Evolutionary conservation across 805 yeast genomes (phyloP).

Genomic region (Saturnispora silvae): DNA sequence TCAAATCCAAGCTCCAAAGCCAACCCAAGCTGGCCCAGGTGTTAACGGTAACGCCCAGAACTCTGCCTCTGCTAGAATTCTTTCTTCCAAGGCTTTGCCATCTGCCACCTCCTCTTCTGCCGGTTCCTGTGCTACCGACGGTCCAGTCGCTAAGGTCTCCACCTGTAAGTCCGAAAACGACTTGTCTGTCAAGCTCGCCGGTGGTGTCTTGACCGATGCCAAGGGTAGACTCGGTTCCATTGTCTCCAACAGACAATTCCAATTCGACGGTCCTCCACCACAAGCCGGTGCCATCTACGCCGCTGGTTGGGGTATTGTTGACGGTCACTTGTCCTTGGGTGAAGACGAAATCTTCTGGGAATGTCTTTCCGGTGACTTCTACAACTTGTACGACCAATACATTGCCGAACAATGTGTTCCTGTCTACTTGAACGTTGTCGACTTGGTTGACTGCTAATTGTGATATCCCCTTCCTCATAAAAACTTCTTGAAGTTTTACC

Average conservation of each 20-base stretch:
- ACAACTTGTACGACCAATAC: slow-evolving; percentile 44
- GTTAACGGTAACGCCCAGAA: slow-evolving; percentile 13
- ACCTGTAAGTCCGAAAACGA: slow-evolving; percentile 29
- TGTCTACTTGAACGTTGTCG: slow-evolving; percentile 34
- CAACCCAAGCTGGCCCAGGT: slow-evolving; percentile 19
- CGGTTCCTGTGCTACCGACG: slow-evolving; percentile 16
- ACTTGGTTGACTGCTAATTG: slow-evolving; percentile 28
- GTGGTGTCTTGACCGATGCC: slow-evolving; percentile 34
- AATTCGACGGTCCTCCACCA: slow-evolving; percentile 57
- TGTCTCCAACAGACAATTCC: slow-evolving; percentile 55
- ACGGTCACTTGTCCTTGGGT: slow-evolving; percentile 41
- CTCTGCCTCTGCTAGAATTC: slow-evolving; percentile 19
- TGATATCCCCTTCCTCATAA: too few relatives aligned
- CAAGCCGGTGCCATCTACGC: slow-evolving; percentile 49
- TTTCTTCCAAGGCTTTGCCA: slow-evolving; percentile 25
- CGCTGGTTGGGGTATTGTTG: slow-evolving; percentile 41
- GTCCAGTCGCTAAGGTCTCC: slow-evolving; percentile 18
- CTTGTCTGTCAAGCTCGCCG: slow-evolving; percentile 34
- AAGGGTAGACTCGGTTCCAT: slow-evolving; percentile 46
- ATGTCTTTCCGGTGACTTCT: slow-evolving; percentile 47
- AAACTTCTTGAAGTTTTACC: too few relatives aligned
- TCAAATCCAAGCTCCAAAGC: slow-evolving; percentile 32
- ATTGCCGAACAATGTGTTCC: slow-evolving; percentile 38
- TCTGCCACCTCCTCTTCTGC: slow-evolving; percentile 21
- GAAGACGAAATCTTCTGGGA: slow-evolving; percentile 37